A percentile compares a stretch with the other conserved stretches of the same genome.
phyloP scores from a whole-genome alignment of 208 protist species.

The Trichomonas tenax region DNA sequence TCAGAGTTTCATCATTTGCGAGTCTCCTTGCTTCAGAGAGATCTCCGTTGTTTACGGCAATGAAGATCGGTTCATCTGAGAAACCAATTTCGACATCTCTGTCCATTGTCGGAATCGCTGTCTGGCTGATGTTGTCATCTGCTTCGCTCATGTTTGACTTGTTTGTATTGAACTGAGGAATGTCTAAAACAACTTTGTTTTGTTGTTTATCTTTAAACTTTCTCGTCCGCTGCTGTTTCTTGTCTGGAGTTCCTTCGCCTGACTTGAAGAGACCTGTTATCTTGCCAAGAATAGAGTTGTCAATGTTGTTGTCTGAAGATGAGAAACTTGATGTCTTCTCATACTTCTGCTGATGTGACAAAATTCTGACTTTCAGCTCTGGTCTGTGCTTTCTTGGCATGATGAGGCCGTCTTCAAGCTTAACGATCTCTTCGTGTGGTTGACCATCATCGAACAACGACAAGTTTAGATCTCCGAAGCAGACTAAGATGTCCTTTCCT shows the following conservation, averaged over 20 bases:
- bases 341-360: not conserved
- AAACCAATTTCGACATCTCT: not conserved
- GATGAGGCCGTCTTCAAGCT: not conserved
- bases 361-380: not conserved
- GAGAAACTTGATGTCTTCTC: not conserved
- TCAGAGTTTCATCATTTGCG: not conserved
- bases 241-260: not conserved
- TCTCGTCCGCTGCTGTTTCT: not conserved
- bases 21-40: not conserved
- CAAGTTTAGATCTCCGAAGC: not conserved
- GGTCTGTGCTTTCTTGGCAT: not conserved
- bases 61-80: not conserved
- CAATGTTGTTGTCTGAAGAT: not conserved
- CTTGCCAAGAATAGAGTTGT: not conserved
- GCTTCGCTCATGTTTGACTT: not conserved
- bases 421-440: not conserved
- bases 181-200: not conserved
- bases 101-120: not conserved
- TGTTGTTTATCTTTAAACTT: not conserved
- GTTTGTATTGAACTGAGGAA: not conserved
- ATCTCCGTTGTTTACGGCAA: not conserved
- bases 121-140: not conserved
- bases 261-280: not conserved
- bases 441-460: not conserved
- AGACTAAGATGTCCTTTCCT: not conserved